Conservation (phyloP, 2,329 filamentous ascomycete species). For the Microcyclosporella mali region DNA sequence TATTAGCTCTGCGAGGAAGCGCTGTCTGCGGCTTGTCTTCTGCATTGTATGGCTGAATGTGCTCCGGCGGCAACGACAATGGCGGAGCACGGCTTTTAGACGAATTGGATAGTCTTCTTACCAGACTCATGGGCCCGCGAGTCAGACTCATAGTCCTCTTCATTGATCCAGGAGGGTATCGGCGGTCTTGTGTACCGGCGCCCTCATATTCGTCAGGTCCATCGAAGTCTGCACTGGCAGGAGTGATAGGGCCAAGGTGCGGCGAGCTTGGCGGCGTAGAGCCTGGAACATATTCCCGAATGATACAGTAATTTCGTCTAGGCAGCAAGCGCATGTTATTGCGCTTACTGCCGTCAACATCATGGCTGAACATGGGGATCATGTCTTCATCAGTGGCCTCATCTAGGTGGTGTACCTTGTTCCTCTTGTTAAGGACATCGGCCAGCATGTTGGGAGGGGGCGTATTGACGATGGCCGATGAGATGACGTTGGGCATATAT, state of each 20-base stretch:
- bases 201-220: constrained; percentile 2
- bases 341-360: constrained; percentile 79
- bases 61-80: constrained; percentile 12
- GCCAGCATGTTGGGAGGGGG: constrained; percentile 83
- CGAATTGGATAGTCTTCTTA: constrained; percentile 37
- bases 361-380: constrained; percentile 86
- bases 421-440: constrained; percentile 87
- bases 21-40: constrained; percentile 4
- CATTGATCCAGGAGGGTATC: constrained; percentile 30
- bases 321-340: constrained; percentile 89
- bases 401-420: constrained; percentile 64
- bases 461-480: constrained; percentile 87
- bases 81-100: constrained; percentile 16
- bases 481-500: constrained; percentile 95
- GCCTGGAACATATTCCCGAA: constrained; percentile 75
- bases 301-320: constrained; percentile 92
- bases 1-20: constrained; percentile 19
- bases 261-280: constrained; percentile 67
- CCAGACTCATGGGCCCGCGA: constrained; percentile 35
- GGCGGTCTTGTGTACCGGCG: constrained; percentile 10
- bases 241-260: constrained; percentile 3
- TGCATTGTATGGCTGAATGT: constrained; percentile 17
- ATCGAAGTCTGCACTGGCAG: constrained; percentile 10
- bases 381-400: constrained; percentile 83
- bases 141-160: constrained; percentile 30